Conservation (phyloP, 2,329 filamentous ascomycete species). For the Exophiala sideris region DNA sequence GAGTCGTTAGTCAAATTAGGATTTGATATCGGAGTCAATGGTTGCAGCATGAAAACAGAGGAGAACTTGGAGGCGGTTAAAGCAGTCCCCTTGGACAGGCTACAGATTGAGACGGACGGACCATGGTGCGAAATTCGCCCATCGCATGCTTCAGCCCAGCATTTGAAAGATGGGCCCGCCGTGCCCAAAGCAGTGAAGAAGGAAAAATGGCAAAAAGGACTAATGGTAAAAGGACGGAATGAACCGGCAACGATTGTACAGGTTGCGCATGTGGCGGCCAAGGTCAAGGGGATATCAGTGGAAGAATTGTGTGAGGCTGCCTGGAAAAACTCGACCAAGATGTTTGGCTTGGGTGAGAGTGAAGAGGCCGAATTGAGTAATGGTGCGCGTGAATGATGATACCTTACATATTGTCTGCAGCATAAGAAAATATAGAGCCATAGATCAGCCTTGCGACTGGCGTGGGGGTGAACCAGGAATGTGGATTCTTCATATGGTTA, state of each 20-base stretch:
- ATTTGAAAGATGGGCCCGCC: slow-evolving; percentile 60
- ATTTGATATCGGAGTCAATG: slow-evolving; percentile 91
- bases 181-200: slow-evolving; percentile 87
- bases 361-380: slow-evolving; percentile 4
- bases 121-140: slow-evolving; percentile 95
- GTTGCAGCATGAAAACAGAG: slow-evolving; percentile 90
- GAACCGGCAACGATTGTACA: slow-evolving; percentile 84
- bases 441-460: too few relatives aligned
- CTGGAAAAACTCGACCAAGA: slow-evolving; percentile 64
- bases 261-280: slow-evolving; percentile 84
- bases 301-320: slow-evolving; percentile 80
- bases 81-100: slow-evolving; percentile 69
- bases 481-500: too few relatives aligned
- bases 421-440: too few relatives aligned
- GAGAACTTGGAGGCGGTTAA: slow-evolving; percentile 85
- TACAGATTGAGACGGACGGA: slow-evolving; percentile 96
- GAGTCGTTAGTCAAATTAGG: slow-evolving; percentile 72
- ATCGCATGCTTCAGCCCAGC: slow-evolving; percentile 79
- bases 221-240: slow-evolving; percentile 92
- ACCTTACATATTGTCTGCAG: too few relatives aligned
- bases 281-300: slow-evolving; percentile 73
- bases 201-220: slow-evolving; percentile 84
- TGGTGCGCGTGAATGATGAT: not conserved
- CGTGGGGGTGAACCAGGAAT: too few relatives aligned
- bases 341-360: slow-evolving; percentile 65